Percentiles rank a stretch among this genome's conserved stretches.
Conservation (phyloP, 2,329 filamentous ascomycete species). For the Paramyrothecium roridum region DNA sequence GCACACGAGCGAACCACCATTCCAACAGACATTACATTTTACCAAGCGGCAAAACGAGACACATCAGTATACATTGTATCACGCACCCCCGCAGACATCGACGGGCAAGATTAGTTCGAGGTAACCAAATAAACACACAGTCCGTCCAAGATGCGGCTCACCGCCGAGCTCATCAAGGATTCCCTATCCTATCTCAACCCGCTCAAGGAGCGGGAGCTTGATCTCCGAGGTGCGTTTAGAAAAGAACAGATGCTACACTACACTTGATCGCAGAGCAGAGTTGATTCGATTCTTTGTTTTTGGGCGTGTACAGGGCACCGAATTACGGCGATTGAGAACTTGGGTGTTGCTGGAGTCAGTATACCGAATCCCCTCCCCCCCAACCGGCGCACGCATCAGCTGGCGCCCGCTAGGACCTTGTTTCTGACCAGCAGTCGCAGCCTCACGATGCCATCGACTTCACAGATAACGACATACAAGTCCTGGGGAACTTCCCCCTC, state of each 20-base stretch:
- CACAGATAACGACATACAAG: constrained; percentile 94
- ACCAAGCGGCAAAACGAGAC: too few relatives aligned
- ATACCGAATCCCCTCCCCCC: constrained; percentile 3
- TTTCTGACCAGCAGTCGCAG: constrained; percentile 37
- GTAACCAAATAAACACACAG: neutral
- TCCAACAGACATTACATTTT: constrained; percentile 5
- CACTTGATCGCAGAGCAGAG: constrained; percentile 56
- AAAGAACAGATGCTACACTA: constrained; percentile 97
- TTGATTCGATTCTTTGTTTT: constrained; percentile 67
- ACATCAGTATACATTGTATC: too few relatives aligned
- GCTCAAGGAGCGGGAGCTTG: constrained; percentile 96
- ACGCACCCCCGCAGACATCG: neutral
- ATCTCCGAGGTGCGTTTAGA: constrained; percentile 95
- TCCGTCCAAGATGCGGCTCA: constrained; percentile 75
- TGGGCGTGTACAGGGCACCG: constrained; percentile 78
- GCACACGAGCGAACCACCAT: constrained; percentile 10
- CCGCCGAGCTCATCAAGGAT: constrained; percentile 87
- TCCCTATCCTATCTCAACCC: constrained; percentile 98
- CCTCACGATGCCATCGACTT: constrained; percentile 97
- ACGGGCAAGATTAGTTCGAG: neutral
- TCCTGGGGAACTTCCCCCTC: constrained; percentile 88
- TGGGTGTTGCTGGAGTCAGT: constrained; percentile 88
- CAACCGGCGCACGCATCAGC: too few relatives aligned
- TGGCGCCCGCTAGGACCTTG: neutral
- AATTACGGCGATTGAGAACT: constrained; percentile 95